Conservation (phyloP, 441 rosid species). For the Erysimum pusillum region DNA sequence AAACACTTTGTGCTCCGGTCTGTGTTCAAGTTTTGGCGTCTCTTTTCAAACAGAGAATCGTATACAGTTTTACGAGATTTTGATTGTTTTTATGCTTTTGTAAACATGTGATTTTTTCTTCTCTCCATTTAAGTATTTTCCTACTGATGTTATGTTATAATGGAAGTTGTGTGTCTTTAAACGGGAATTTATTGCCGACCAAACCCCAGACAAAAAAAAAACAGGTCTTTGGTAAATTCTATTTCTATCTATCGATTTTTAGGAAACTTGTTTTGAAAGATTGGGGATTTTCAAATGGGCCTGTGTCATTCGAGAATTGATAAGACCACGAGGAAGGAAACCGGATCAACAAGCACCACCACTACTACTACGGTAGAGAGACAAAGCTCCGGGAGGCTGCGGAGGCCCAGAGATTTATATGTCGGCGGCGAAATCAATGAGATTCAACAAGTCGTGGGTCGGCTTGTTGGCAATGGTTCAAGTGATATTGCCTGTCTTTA, state of each 20-base stretch:
- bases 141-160: not conserved
- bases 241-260: not conserved
- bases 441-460: conserved; percentile 46
- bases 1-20: conserved; percentile 38
- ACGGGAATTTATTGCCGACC: conserved; percentile 38
- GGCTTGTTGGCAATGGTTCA: conserved; percentile 64
- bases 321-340: conserved; percentile 44
- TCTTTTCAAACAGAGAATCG: conserved; percentile 30
- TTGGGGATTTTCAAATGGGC: conserved; percentile 53
- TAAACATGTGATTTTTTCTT: not conserved
- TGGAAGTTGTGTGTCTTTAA: conserved; percentile 10
- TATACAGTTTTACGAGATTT: conserved; percentile 35
- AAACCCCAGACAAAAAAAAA: conserved; percentile 1
- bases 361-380: conserved; percentile 19
- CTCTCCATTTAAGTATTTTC: not conserved
- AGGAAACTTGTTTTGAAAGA: not conserved
- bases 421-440: conserved; percentile 51
- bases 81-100: conserved; percentile 22
- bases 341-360: conserved; percentile 36
- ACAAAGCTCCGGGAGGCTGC: conserved; percentile 48
- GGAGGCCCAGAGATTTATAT: conserved; percentile 44
- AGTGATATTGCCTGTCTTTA: conserved; percentile 64
- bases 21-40: conserved; percentile 39
- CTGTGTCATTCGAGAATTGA: conserved; percentile 60
- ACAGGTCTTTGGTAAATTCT: conserved; percentile 14